Evolutionary conservation across 441 rosid species (phyloP).

Genomic region (Geranium incanum): DNA sequence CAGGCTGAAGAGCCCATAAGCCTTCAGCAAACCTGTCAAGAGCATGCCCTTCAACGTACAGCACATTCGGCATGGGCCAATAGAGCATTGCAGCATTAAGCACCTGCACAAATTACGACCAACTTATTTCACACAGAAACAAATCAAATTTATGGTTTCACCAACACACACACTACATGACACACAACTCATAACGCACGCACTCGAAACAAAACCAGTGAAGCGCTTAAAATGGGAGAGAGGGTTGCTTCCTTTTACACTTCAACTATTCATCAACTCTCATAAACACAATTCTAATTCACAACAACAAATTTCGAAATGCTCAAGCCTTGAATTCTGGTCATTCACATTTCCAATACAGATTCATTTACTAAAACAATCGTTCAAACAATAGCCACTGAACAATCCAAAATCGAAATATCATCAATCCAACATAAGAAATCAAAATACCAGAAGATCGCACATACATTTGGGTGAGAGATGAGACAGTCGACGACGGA

Average conservation of each 20-base stretch:
- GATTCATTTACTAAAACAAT: neutral
- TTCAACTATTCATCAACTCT: neutral
- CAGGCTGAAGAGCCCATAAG: slow-evolving; percentile 51
- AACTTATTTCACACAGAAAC: neutral
- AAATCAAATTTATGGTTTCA: neutral
- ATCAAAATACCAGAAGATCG: neutral
- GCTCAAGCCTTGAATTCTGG: neutral
- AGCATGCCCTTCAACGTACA: slow-evolving; percentile 61
- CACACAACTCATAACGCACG: too few relatives aligned
- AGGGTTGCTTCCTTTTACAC: neutral
- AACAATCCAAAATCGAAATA: neutral
- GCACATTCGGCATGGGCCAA: slow-evolving; percentile 54
- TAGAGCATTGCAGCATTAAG: slow-evolving; percentile 60
- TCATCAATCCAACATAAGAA: neutral
- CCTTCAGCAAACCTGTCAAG: slow-evolving; percentile 55
- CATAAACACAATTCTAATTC: neutral
- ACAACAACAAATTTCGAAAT: neutral
- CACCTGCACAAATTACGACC: slow-evolving; percentile 29
- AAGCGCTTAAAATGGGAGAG: too few relatives aligned
- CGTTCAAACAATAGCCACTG: neutral
- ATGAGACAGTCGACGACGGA: slow-evolving; percentile 61
- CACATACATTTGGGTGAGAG: slow-evolving; percentile 47
- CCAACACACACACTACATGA: too few relatives aligned
- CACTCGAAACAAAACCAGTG: too few relatives aligned
- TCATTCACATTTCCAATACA: neutral